Percentiles rank a stretch among this genome's conserved stretches.
These are phyloP conservation scores for Metarhizium brunneum DNA, from an alignment of 2,329 filamentous ascomycete genomes.

Conservation along the genomic window DNA sequence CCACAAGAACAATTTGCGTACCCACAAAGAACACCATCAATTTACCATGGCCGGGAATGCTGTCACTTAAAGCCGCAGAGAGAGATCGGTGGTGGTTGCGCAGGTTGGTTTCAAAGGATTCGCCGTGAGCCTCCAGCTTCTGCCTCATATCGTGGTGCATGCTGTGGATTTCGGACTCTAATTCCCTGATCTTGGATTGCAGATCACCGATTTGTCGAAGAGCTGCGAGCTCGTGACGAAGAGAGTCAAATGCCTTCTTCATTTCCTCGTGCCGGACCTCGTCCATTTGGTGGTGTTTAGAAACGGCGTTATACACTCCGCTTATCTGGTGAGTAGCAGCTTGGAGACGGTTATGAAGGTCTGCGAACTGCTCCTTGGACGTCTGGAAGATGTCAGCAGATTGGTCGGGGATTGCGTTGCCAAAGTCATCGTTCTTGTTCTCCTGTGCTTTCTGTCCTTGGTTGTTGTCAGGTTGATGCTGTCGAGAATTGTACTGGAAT, in stretches of 20 bases:
- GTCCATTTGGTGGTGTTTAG: slow-evolving; percentile 37
- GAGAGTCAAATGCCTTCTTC: slow-evolving; percentile 34
- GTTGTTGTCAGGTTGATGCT: slow-evolving; percentile 19
- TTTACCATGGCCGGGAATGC: slow-evolving; percentile 39
- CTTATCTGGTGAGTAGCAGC: slow-evolving; percentile 59
- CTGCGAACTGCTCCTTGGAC: slow-evolving; percentile 60
- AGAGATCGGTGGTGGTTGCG: slow-evolving; percentile 40
- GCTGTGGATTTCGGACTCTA: slow-evolving; percentile 50
- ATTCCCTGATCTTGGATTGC: slow-evolving; percentile 35
- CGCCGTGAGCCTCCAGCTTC: slow-evolving; percentile 42
- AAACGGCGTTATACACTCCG: slow-evolving; percentile 49
- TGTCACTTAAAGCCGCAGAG: slow-evolving; percentile 36
- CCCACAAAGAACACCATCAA: slow-evolving; percentile 63
- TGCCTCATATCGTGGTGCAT: slow-evolving; percentile 45
- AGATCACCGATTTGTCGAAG: slow-evolving; percentile 36
- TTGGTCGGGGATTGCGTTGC: slow-evolving; percentile 34
- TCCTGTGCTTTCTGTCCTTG: slow-evolving; percentile 25
- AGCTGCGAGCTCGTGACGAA: slow-evolving; percentile 36
- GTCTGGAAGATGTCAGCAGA: slow-evolving; percentile 37
- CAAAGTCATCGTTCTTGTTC: slow-evolving; percentile 15
- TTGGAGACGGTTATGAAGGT: slow-evolving; percentile 79
- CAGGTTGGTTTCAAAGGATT: slow-evolving; percentile 42
- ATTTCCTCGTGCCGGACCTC: slow-evolving; percentile 50
- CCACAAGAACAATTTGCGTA: slow-evolving; percentile 63
- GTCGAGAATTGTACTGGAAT: slow-evolving; percentile 7